Conservation (phyloP, 2,329 filamentous ascomycete species). For the Lecanicillium sp. region DNA sequence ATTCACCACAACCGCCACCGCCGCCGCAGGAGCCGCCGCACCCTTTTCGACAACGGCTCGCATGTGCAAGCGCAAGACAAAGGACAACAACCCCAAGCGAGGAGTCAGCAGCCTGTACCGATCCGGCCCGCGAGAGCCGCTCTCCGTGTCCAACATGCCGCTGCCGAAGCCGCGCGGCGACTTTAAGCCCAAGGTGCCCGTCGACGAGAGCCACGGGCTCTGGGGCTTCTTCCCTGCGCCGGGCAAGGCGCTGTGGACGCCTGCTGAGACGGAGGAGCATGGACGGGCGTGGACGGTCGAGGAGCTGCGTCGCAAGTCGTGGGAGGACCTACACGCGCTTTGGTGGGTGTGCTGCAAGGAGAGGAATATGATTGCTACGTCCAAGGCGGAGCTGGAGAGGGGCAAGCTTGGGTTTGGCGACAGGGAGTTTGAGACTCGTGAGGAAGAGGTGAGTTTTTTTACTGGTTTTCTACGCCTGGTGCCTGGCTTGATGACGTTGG, state of each 20-base stretch:
- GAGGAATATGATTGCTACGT: conserved; percentile 80
- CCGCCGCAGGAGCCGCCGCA: conserved; percentile 9
- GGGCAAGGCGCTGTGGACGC: conserved; percentile 60
- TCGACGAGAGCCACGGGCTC: conserved; percentile 72
- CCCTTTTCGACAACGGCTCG: conserved; percentile 48
- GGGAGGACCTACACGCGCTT: conserved; percentile 83
- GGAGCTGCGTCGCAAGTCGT: conserved; percentile 82
- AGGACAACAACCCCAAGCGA: conserved; percentile 71
- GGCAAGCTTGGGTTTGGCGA: conserved; percentile 66
- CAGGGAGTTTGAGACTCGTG: conserved; percentile 54
- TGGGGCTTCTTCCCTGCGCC: conserved; percentile 83
- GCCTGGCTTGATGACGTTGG: background rate
- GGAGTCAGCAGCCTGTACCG: conserved; percentile 75
- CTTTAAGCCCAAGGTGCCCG: conserved; percentile 47
- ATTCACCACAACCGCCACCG: background rate
- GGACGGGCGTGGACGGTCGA: conserved; percentile 78
- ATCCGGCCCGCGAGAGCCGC: conserved; percentile 64
- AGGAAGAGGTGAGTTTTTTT: conserved; percentile 51
- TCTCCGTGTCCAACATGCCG: conserved; percentile 63
- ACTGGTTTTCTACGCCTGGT: too few relatives aligned
- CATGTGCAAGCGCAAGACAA: conserved; percentile 41
- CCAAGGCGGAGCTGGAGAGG: conserved; percentile 57
- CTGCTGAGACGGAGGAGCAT: conserved; percentile 61
- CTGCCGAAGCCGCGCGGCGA: conserved; percentile 64
- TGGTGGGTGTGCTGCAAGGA: conserved; percentile 96